These are phyloP conservation scores for Kwoniella dendrophila DNA, from an alignment of 768 basidiomycete species.

Conservation along the genomic window DNA sequence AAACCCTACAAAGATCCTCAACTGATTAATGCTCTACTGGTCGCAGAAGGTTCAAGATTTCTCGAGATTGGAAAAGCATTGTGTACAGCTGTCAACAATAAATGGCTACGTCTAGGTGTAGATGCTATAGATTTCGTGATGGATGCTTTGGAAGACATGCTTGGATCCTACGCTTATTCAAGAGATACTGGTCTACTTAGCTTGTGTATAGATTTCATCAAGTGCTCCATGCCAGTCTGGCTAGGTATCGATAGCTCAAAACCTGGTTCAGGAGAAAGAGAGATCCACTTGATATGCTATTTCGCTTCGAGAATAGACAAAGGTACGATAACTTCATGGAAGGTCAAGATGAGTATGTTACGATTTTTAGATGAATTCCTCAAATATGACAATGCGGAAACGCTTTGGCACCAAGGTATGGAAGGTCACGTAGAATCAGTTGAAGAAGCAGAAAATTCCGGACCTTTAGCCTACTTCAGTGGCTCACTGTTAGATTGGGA, in stretches of 20 bases:
- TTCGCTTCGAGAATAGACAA: slow-evolving; percentile 60
- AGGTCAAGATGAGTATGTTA: slow-evolving; percentile 63
- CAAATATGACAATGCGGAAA: slow-evolving; percentile 62
- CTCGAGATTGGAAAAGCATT: slow-evolving; percentile 64
- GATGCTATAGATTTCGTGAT: slow-evolving; percentile 64
- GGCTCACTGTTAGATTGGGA: slow-evolving; percentile 68
- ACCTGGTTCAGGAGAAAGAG: slow-evolving; percentile 59
- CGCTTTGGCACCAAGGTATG: slow-evolving; percentile 58
- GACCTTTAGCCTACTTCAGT: slow-evolving; percentile 61
- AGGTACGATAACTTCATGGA: slow-evolving; percentile 65
- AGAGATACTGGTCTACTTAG: slow-evolving; percentile 63
- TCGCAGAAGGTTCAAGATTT: slow-evolving; percentile 61
- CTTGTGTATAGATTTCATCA: slow-evolving; percentile 66
- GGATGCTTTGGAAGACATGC: slow-evolving; percentile 62
- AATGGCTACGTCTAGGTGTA: slow-evolving; percentile 62
- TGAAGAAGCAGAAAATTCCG: background rate
- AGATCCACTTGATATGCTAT: slow-evolving; percentile 63
- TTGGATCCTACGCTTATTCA: slow-evolving; percentile 63
- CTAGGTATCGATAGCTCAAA: slow-evolving; percentile 57
- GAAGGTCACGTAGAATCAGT: slow-evolving; percentile 46
- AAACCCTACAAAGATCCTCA: slow-evolving; percentile 33
- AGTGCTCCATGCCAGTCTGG: slow-evolving; percentile 66
- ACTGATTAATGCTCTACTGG: slow-evolving; percentile 48
- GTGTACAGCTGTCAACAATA: slow-evolving; percentile 63
- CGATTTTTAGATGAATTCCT: slow-evolving; percentile 72